Percentiles rank a stretch among this genome's conserved stretches.
These are phyloP conservation scores for Sporothrix variecibatus DNA, from an alignment of 2,329 filamentous ascomycete genomes.

Conservation along the genomic window DNA sequence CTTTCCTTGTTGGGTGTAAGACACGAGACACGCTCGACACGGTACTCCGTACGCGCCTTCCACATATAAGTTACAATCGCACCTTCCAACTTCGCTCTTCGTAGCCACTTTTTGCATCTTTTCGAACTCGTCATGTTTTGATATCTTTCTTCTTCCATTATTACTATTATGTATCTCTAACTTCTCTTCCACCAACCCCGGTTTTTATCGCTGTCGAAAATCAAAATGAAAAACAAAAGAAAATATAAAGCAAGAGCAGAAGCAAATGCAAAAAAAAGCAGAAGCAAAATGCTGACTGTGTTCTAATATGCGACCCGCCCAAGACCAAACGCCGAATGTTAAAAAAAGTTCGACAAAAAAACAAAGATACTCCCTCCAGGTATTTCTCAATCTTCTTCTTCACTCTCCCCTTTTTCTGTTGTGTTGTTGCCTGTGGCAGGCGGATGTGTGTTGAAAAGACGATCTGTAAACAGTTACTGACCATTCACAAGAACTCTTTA, in stretches of 20 bases:
- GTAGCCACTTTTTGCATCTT: neutral
- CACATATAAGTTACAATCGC: neutral
- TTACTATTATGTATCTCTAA: slow-evolving; percentile 11
- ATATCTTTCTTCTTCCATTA: slow-evolving; percentile 1
- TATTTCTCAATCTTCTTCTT: neutral
- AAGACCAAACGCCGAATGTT: slow-evolving; percentile 8
- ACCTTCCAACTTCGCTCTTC: neutral
- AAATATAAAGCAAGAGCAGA: neutral
- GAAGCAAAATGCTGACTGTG: neutral
- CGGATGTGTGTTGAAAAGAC: neutral
- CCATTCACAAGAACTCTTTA: neutral
- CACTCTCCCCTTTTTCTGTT: neutral
- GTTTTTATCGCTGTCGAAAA: neutral
- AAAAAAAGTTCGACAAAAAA: neutral
- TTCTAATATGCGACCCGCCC: slow-evolving; percentile 2
- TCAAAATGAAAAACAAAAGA: neutral
- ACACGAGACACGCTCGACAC: too few species aligned
- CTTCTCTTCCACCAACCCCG: neutral
- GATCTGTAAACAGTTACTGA: neutral
- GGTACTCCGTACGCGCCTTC: neutral
- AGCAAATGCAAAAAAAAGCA: neutral
- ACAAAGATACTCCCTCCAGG: neutral
- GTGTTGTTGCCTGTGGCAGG: neutral
- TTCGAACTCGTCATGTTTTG: neutral
- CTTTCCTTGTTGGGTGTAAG: neutral